Evolutionary conservation across 2,329 filamentous ascomycete genomes (phyloP), one percentile per base, ranked within the genome.

Genomic region (Neopestalotiopsis clavispora): DNA sequence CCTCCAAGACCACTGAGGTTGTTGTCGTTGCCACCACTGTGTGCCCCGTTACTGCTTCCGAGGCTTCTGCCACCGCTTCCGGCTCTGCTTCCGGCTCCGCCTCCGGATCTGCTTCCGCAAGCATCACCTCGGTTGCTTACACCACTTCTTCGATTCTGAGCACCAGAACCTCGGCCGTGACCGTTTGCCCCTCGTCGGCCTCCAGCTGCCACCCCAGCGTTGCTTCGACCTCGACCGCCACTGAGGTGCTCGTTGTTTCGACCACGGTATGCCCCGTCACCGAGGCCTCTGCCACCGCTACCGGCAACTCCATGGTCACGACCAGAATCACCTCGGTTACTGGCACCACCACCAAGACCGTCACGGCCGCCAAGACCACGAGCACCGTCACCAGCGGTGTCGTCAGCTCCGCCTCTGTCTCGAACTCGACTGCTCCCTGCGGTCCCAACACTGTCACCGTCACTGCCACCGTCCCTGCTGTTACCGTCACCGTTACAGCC

Each of bases 261-360:
- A 59, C 57, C 6, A 32, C 57, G 0, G 23, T 30, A 2, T 59
- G 23, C 20, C 30, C 57, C 6, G 12, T 34, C 0, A 34, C 57
- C 1, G 4, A 14, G 30, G 17, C 57, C 57, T 4, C 12, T 20
- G 20, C 57, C 12, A 34, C 28, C 13, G 23, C 57, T 23, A 34
- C 57, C 23, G 30, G 23, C 57, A 59, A 28, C 23, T 34, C 30
- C 57, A 59, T 59, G 23, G 20, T 14, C 20, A 59, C 23, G 9
- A 30, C 13, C 17, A 30, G 57, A 30, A 34, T 4, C 6, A 30
- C 30, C 9, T 59, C 57, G 20, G 13, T 59, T 23, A 59, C 23
- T 59, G 23, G 57, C 30, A 59, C 57, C 57, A 30, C 30, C 57
- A 59, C 57, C 57, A 34, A 59, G 57, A 59, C 57, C 23, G 57